Evolutionary conservation across 257 asterid species (phyloP), one percentile per base, ranked within the genome.

Genomic region (Primulina eburnea): DNA sequence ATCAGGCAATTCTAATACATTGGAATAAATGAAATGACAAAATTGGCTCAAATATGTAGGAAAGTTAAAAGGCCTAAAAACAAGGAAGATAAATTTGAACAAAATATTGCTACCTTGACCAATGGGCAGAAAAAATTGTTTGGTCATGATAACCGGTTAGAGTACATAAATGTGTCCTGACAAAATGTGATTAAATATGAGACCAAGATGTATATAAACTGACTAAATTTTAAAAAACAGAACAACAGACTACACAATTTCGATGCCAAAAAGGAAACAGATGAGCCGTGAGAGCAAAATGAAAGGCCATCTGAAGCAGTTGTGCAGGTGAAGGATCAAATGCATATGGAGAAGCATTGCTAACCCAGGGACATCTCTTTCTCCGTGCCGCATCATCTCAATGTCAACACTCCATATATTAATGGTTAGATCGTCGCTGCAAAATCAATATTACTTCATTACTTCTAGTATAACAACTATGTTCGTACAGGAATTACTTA

Each of bases 391-490:
- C 76, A 74, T 66, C 60, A 60, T 81, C 71, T 7, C 55, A 60
- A 80, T 67, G 71, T 86, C 92, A 70, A 72, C 72, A 62, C 84
- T 83, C 99, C 99, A 94, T 76, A 94, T 83, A 79, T 89, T 94
- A 67, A 94, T 72, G 70, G 97, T 83, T 62, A 89, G 92, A 75
- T 94, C 99, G 43, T 94, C 99, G 66, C 99, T 94, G 91, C 78
- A 78, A 71, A 73, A 70, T 60, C 64, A 74, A 78, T 64, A 55
- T 20, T 40, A 71, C 38, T 61, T 65, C 40, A 60, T 74, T 68
- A 76, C 63, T 55, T 60, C 21, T 65, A 24, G 53, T 24, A 65
- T 56, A 65, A 64, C 61, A 55, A 59, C 38, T 34, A 34, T 34
- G 38, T 34, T 6, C 38, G 5, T 34, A 34, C 8, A 5, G 8